These are phyloP conservation scores for Metarhizium rileyi DNA, from an alignment of 2,329 filamentous ascomycete genomes.

Conservation along the genomic window DNA sequence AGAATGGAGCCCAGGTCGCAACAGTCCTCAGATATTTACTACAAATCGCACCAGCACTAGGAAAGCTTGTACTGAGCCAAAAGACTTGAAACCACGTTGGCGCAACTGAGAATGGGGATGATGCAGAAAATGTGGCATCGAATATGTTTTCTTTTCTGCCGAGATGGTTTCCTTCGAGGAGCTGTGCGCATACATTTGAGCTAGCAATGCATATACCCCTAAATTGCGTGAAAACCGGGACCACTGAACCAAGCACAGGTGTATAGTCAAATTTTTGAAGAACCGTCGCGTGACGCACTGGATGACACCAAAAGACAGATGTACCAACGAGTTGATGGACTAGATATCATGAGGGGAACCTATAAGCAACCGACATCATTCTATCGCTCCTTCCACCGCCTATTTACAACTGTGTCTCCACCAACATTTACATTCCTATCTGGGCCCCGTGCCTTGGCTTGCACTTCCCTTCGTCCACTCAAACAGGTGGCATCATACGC, in stretches of 20 bases:
- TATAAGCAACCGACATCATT: background rate
- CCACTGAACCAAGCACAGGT: background rate
- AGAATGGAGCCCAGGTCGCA: constrained; percentile 31
- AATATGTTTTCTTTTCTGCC: background rate
- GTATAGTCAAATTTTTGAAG: background rate
- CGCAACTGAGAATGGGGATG: constrained; percentile 19
- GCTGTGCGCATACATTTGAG: background rate
- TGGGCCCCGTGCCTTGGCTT: background rate
- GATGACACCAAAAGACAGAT: background rate
- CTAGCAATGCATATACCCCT: background rate
- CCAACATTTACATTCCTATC: background rate
- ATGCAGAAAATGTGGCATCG: background rate
- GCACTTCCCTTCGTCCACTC: background rate
- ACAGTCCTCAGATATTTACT: constrained; percentile 37
- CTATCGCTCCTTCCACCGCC: background rate
- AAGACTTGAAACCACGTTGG: constrained; percentile 41
- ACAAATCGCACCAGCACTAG: constrained; percentile 36
- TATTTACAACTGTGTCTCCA: background rate
- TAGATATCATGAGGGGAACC: background rate
- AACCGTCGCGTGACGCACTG: background rate
- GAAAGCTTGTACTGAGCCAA: constrained; percentile 26
- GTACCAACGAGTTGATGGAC: background rate
- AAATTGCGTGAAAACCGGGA: background rate
- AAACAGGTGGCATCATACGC: background rate
- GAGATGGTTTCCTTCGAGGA: background rate